Evolutionary conservation across 352 stramenopile species (phyloP).

Genomic region (Globisporangium abappressorium): DNA sequence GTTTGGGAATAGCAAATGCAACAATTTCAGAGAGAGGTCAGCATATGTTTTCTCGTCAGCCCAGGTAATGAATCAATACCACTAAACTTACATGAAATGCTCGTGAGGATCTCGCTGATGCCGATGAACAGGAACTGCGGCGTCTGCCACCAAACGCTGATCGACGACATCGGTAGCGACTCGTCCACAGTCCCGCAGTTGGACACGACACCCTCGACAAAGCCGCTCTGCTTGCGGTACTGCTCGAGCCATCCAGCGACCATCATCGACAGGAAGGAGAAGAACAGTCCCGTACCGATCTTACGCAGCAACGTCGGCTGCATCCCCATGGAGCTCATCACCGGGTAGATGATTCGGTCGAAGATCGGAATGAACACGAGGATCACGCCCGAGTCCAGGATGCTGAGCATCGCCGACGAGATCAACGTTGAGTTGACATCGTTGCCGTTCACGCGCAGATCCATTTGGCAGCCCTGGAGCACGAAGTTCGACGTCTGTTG

Average conservation of each 20-base stretch:
- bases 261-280: slow-evolving; percentile 77
- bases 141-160: slow-evolving; percentile 90
- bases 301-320: slow-evolving; percentile 83
- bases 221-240: slow-evolving; percentile 52
- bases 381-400: slow-evolving; percentile 88
- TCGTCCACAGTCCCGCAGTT: slow-evolving; percentile 74
- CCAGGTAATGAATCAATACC: neutral
- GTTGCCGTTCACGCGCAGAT: slow-evolving; percentile 59
- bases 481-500: slow-evolving; percentile 86
- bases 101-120: slow-evolving; percentile 87
- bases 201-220: slow-evolving; percentile 48
- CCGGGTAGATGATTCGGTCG: slow-evolving; percentile 79
- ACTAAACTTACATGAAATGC: slow-evolving; percentile 74
- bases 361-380: slow-evolving; percentile 90
- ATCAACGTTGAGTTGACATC: slow-evolving; percentile 50
- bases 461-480: slow-evolving; percentile 89
- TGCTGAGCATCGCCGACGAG: slow-evolving; percentile 82
- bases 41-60: neutral
- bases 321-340: slow-evolving; percentile 57
- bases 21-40: neutral
- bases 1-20: slow-evolving; percentile 2
- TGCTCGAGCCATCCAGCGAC: slow-evolving; percentile 68
- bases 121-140: slow-evolving; percentile 90
- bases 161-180: slow-evolving; percentile 63
- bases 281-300: slow-evolving; percentile 84